phyloP scores from a whole-genome alignment of 2,329 filamentous ascomycete species.

The Colletotrichum coccodes region DNA sequence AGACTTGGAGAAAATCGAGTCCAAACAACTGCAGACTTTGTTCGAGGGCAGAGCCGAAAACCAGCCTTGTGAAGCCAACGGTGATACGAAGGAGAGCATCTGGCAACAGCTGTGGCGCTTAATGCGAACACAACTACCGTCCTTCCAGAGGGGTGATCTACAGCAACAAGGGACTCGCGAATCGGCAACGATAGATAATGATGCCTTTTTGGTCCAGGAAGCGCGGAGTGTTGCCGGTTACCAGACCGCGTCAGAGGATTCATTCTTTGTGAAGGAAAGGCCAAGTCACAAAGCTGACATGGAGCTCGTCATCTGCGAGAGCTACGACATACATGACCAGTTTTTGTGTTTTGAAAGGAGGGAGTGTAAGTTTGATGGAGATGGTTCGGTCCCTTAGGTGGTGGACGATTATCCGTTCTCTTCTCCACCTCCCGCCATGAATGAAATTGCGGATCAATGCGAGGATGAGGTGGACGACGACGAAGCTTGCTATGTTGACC shows the following conservation, averaged over 20 bases:
- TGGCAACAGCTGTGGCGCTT: constrained; percentile 19
- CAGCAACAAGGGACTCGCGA: constrained; percentile 44
- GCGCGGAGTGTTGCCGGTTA: neutral
- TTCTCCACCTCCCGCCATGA: neutral
- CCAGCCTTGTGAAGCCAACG: neutral
- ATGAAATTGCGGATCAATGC: neutral
- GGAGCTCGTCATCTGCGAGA: neutral
- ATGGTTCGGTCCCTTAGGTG: neutral
- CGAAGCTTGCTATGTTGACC: neutral
- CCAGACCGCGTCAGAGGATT: neutral
- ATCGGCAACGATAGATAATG: constrained; percentile 13
- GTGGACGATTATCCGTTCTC: neutral
- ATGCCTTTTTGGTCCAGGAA: neutral
- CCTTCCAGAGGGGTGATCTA: constrained; percentile 43
- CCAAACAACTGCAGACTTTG: neutral
- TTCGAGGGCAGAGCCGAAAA: neutral
- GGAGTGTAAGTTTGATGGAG: neutral
- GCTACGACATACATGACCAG: neutral
- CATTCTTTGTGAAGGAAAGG: neutral
- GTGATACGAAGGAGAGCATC: neutral
- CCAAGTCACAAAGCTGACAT: neutral
- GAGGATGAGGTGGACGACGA: neutral
- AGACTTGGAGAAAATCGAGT: neutral
- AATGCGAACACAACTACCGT: constrained; percentile 43
- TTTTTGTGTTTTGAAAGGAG: neutral